Percentiles rank a stretch among this genome's conserved stretches.
Conservation (phyloP, 164 flowering plant genomes). For the Echeveria elegans region DNA sequence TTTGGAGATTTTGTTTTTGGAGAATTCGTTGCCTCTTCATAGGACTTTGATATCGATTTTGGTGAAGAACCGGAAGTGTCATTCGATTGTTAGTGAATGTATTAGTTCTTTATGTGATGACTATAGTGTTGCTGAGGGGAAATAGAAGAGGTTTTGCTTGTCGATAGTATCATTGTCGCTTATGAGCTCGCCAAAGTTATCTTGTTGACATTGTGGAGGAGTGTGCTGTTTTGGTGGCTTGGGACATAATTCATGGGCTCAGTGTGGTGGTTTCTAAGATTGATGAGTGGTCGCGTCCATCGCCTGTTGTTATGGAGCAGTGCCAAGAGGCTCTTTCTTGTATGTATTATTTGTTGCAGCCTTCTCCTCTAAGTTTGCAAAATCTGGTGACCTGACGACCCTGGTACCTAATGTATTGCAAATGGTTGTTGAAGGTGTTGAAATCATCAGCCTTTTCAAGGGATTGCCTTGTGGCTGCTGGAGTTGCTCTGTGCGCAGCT, state of each 20-base stretch:
- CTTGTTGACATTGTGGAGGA: slow-evolving; percentile 59
- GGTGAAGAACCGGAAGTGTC: slow-evolving; percentile 32
- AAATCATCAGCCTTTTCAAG: slow-evolving; percentile 69
- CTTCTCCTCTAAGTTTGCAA: slow-evolving; percentile 54
- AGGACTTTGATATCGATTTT: slow-evolving; percentile 53
- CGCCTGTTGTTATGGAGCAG: slow-evolving; percentile 90
- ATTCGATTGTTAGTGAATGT: slow-evolving; percentile 31
- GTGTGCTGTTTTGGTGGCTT: slow-evolving; percentile 48
- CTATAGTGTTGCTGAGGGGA: slow-evolving; percentile 34
- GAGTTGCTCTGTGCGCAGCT: slow-evolving; percentile 86
- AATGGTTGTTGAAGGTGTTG: slow-evolving; percentile 40
- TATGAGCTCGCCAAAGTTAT: slow-evolving; percentile 74
- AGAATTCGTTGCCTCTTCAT: slow-evolving; percentile 78
- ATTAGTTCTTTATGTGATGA: slow-evolving; percentile 51
- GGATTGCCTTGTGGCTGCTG: slow-evolving; percentile 93
- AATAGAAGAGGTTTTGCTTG: slow-evolving; percentile 60
- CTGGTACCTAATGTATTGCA: slow-evolving; percentile 26
- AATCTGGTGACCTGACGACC: slow-evolving; percentile 11
- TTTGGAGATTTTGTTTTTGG: slow-evolving; percentile 68
- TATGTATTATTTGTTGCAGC: slow-evolving; percentile 84
- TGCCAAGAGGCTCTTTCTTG: slow-evolving; percentile 95
- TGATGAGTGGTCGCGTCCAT: slow-evolving; percentile 49
- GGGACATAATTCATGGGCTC: slow-evolving; percentile 57
- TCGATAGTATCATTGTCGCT: slow-evolving; percentile 68
- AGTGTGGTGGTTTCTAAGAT: slow-evolving; percentile 45